Conservation (phyloP, 2,329 filamentous ascomycete genomes). For the Fusarium torulosum region DNA sequence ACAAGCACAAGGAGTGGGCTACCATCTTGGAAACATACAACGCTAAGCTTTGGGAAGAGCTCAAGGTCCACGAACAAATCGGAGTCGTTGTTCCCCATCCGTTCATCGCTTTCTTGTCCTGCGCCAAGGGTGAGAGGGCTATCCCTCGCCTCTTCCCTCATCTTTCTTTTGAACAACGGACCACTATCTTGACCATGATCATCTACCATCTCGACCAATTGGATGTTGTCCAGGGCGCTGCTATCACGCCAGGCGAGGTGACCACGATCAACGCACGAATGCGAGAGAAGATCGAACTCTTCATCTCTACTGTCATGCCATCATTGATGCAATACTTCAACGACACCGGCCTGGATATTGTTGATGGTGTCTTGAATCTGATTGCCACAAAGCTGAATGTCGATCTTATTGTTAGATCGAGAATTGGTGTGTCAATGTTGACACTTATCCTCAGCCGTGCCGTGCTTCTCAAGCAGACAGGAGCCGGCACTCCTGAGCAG, state of each 20-base stretch:
- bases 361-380: conserved; percentile 88
- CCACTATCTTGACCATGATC: conserved; percentile 96
- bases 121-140: conserved; percentile 95
- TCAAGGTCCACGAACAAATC: conserved; percentile 95
- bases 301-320: conserved; percentile 88
- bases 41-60: conserved; percentile 82
- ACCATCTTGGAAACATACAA: conserved; percentile 74
- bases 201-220: conserved; percentile 92
- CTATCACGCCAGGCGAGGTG: conserved; percentile 79
- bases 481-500: conserved; percentile 75
- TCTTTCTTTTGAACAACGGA: conserved; percentile 90
- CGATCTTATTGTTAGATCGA: conserved; percentile 84
- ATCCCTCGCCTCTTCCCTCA: conserved; percentile 96
- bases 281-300: conserved; percentile 93
- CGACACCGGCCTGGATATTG: conserved; percentile 90
- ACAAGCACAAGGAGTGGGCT: conserved; percentile 81
- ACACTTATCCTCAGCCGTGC: conserved; percentile 95
- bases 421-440: conserved; percentile 88
- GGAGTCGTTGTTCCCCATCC: conserved; percentile 82
- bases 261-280: conserved; percentile 78
- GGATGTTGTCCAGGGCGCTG: conserved; percentile 86
- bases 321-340: conserved; percentile 90
- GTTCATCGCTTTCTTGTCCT: conserved; percentile 95
- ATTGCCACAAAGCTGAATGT: conserved; percentile 87
- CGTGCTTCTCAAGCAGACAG: conserved; percentile 89